Percentiles rank a stretch among this genome's conserved stretches.
phyloP scores from a whole-genome alignment of 169 alveolate genomes.

The Plasmodium inui region DNA sequence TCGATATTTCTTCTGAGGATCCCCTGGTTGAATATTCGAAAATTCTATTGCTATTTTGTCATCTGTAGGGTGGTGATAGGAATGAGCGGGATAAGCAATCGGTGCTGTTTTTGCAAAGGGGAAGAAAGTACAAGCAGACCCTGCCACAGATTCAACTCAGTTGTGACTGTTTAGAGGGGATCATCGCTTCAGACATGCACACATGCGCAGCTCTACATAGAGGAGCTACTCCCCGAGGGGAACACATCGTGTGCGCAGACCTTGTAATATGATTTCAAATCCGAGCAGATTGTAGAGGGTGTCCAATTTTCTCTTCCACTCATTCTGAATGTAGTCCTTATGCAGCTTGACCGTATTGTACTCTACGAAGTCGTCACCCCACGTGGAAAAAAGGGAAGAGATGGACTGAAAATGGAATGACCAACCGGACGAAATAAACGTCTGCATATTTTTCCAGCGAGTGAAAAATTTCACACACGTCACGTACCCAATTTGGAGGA shows the following conservation, averaged over 20 bases:
- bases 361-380: not conserved
- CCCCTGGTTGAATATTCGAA: constrained; percentile 51
- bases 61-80: constrained; percentile 6
- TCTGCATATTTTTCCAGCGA: not conserved
- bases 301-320: constrained; percentile 55
- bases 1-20: constrained; percentile 69
- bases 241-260: not conserved
- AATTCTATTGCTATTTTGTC: constrained; percentile 50
- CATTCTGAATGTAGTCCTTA: constrained; percentile 35
- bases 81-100: not conserved
- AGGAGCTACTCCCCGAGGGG: not conserved
- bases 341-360: constrained; percentile 64
- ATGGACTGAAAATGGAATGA: not conserved
- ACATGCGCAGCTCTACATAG: not conserved
- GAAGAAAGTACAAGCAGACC: not conserved
- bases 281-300: constrained; percentile 65
- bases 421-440: not conserved
- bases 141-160: not conserved
- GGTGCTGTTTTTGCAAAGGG: not conserved
- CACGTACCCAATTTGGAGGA: constrained; percentile 38
- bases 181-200: not conserved
- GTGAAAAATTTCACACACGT: not conserved
- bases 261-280: constrained; percentile 52
- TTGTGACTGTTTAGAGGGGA: not conserved
- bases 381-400: not conserved